Evolutionary conservation across 2,329 filamentous ascomycete species (phyloP).

Genomic region (Verticillium longisporum): DNA sequence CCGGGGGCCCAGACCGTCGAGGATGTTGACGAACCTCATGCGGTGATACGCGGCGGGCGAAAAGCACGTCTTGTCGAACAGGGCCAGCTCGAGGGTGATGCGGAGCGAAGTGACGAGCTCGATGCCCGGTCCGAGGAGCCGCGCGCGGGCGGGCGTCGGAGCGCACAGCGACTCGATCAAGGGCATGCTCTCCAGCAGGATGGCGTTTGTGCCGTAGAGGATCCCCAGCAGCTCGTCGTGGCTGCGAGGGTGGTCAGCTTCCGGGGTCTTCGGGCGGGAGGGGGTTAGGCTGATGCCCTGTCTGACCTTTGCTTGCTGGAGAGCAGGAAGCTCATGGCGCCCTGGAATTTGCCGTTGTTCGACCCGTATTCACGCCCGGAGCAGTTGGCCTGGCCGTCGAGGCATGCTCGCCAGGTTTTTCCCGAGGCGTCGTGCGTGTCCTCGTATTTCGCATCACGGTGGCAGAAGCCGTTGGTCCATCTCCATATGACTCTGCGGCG

Average conservation of each 20-base stretch:
- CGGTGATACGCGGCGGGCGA: neutral
- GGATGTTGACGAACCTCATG: neutral
- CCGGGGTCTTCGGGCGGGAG: neutral
- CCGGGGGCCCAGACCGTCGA: neutral
- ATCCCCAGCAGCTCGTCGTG: neutral
- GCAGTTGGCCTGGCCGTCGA: neutral
- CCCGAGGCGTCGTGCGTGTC: neutral
- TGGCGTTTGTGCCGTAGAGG: neutral
- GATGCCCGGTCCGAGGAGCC: neutral
- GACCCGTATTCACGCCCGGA: neutral
- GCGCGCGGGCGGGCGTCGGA: neutral
- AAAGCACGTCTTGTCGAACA: neutral
- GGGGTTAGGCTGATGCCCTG: neutral
- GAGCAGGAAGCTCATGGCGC: neutral
- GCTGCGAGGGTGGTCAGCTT: neutral
- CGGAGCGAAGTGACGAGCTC: neutral
- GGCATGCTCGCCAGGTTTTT: neutral
- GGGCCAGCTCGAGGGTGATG: neutral
- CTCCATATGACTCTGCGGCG: too few species aligned
- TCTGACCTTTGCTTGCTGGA: neutral
- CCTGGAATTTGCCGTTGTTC: neutral
- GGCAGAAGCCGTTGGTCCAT: too few species aligned
- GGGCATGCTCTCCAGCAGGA: neutral
- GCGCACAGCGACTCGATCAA: neutral
- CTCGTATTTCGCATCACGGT: too few species aligned